A percentile compares a stretch with the other conserved stretches of the same genome.
Evolutionary conservation across 2,329 filamentous ascomycete genomes (phyloP).

Genomic region (Amesomyces nigricolor): DNA sequence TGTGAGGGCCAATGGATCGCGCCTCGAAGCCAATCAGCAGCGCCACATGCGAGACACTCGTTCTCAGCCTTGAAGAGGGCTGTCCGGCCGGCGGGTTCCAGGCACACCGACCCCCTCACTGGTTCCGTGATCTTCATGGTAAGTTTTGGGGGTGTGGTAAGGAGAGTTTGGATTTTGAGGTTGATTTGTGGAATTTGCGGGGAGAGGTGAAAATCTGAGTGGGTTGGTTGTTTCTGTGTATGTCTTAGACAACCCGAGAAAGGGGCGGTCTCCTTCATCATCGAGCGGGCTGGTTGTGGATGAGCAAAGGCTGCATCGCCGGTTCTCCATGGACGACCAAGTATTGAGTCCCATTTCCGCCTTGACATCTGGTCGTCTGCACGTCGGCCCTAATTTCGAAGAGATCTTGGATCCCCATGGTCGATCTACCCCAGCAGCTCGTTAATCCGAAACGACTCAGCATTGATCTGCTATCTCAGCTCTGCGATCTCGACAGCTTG

Average conservation of each 20-base stretch:
- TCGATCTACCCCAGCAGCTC: background rate
- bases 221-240: background rate
- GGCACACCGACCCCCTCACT: slow-evolving; percentile 14
- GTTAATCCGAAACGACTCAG: slow-evolving; percentile 7
- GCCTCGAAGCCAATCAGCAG: slow-evolving; percentile 17
- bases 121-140: slow-evolving; percentile 18
- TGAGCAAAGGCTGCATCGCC: background rate
- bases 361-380: background rate
- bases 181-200: slow-evolving; percentile 3
- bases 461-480: slow-evolving; percentile 1
- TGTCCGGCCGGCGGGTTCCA: background rate
- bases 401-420: background rate
- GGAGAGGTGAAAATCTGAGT: slow-evolving; percentile 3
- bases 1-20: slow-evolving; percentile 14
- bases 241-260: background rate
- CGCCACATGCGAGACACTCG: slow-evolving; percentile 6
- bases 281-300: background rate
- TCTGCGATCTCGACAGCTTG: background rate
- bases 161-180: background rate
- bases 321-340: background rate
- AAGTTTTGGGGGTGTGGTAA: background rate
- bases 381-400: background rate
- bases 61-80: slow-evolving; percentile 7
- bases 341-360: too few relatives aligned
- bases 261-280: background rate